These are phyloP conservation scores for Mycena haematopus DNA, from an alignment of 768 basidiomycete genomes.

Conservation along the genomic window DNA sequence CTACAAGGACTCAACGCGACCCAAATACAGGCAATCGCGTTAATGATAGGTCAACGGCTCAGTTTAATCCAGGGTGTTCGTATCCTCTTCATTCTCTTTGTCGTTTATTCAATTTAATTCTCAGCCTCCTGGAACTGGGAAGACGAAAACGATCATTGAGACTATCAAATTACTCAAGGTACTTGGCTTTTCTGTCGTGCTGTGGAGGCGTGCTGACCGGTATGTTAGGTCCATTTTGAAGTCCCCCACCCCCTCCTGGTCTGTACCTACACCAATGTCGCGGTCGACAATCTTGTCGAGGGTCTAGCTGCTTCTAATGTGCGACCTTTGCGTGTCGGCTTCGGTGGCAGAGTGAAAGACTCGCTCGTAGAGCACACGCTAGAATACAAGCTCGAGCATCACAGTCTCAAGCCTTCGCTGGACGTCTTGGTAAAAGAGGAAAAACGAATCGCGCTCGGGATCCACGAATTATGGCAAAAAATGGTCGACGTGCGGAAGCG, in stretches of 20 bases:
- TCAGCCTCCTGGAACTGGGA: constrained; percentile 93
- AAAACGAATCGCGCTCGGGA: constrained; percentile 36
- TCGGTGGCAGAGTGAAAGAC: constrained; percentile 60
- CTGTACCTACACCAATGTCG: constrained; percentile 94
- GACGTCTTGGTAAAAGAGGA: constrained; percentile 49
- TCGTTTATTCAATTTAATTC: constrained; percentile 9
- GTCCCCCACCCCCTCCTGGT: constrained; percentile 86
- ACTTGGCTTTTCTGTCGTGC: constrained; percentile 5
- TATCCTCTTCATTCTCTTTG: constrained; percentile 19
- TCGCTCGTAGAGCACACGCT: constrained; percentile 65
- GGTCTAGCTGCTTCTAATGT: constrained; percentile 67
- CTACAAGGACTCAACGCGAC: constrained; percentile 69
- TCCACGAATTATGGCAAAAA: constrained; percentile 35
- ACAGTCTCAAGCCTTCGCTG: constrained; percentile 58
- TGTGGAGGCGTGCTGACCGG: background rate
- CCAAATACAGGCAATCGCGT: constrained; percentile 83
- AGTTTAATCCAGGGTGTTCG: constrained; percentile 89
- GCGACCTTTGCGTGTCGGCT: constrained; percentile 80
- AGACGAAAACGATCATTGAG: constrained; percentile 92
- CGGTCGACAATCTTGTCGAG: constrained; percentile 89
- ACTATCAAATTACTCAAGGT: constrained; percentile 82
- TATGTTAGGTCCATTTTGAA: constrained; percentile 70
- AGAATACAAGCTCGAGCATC: constrained; percentile 65
- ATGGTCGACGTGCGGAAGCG: constrained; percentile 40
- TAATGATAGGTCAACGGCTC: constrained; percentile 82